Percentiles rank a stretch among this genome's conserved stretches.
Evolutionary conservation across 2,329 filamentous ascomycete genomes (phyloP).

Genomic region (Akanthomyces dipterigenus): DNA sequence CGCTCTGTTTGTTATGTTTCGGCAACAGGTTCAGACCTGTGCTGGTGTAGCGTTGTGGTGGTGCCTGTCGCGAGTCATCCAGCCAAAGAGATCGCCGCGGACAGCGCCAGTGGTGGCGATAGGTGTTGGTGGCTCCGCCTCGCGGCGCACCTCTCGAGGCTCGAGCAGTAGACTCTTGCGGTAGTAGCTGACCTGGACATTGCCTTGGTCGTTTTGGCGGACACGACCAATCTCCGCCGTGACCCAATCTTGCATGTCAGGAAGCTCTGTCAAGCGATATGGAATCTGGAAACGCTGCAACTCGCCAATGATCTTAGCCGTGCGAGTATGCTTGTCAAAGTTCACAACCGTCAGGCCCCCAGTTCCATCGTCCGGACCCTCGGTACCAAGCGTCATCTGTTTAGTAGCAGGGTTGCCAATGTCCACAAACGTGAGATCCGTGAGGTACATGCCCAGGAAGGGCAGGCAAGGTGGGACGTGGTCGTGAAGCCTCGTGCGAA

Average conservation of each 20-base stretch:
- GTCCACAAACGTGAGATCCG: slow-evolving; percentile 90
- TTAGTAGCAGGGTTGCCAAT: slow-evolving; percentile 86
- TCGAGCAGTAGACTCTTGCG: slow-evolving; percentile 80
- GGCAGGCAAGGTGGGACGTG: slow-evolving; percentile 89
- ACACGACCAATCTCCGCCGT: slow-evolving; percentile 73
- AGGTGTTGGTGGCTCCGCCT: slow-evolving; percentile 27
- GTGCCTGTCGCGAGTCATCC: slow-evolving; percentile 43
- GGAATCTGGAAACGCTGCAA: slow-evolving; percentile 94
- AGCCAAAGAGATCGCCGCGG: slow-evolving; percentile 40
- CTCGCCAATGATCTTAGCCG: slow-evolving; percentile 91
- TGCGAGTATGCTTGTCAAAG: slow-evolving; percentile 94
- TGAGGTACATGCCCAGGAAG: slow-evolving; percentile 93
- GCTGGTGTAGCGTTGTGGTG: slow-evolving; percentile 22
- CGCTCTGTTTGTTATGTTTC: background rate
- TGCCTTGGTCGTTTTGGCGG: slow-evolving; percentile 50
- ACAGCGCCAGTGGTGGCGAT: slow-evolving; percentile 23
- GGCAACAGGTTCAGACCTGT: slow-evolving; percentile 12
- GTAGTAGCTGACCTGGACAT: slow-evolving; percentile 60
- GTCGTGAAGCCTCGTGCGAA: slow-evolving; percentile 75
- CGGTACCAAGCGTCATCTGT: slow-evolving; percentile 47
- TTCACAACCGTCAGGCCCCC: slow-evolving; percentile 78
- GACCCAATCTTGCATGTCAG: slow-evolving; percentile 91
- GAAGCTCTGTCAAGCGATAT: slow-evolving; percentile 73
- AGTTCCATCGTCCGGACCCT: slow-evolving; percentile 54
- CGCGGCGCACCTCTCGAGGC: slow-evolving; percentile 51